Percentiles rank a stretch among this genome's conserved stretches.
These are phyloP conservation scores for Mycosphaerella arachidis DNA, from an alignment of 2,329 filamentous ascomycete genomes.

Conservation along the genomic window DNA sequence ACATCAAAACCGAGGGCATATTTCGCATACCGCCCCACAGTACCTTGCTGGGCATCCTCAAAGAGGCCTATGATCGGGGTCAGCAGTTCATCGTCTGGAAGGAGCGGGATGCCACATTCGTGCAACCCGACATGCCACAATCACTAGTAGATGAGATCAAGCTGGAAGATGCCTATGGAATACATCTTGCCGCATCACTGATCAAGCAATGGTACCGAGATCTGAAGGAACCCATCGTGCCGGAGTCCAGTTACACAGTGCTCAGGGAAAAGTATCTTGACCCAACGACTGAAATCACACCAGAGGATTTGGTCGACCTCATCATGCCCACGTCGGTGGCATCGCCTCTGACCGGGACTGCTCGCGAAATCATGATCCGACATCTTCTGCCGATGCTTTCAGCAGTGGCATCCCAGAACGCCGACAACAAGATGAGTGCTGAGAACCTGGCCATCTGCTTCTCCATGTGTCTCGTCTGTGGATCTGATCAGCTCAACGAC, in stretches of 20 bases:
- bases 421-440: slow-evolving; percentile 53
- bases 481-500: slow-evolving; percentile 52
- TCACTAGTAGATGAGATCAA: slow-evolving; percentile 42
- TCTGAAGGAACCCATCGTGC: slow-evolving; percentile 50
- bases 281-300: slow-evolving; percentile 35
- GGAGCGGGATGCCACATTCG: slow-evolving; percentile 37
- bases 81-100: slow-evolving; percentile 54
- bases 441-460: slow-evolving; percentile 53
- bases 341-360: slow-evolving; percentile 43
- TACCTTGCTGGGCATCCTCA: slow-evolving; percentile 47
- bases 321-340: slow-evolving; percentile 44
- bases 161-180: slow-evolving; percentile 48
- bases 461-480: slow-evolving; percentile 49
- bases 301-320: slow-evolving; percentile 44
- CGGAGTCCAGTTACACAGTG: slow-evolving; percentile 45
- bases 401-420: slow-evolving; percentile 41
- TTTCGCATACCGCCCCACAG: slow-evolving; percentile 52
- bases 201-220: slow-evolving; percentile 55
- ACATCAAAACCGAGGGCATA: slow-evolving; percentile 48
- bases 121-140: slow-evolving; percentile 36
- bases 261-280: slow-evolving; percentile 41
- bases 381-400: slow-evolving; percentile 52
- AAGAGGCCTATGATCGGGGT: slow-evolving; percentile 52
- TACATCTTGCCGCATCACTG: slow-evolving; percentile 50
- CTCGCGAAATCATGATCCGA: slow-evolving; percentile 46